Conservation (phyloP, 2,329 filamentous ascomycete genomes). For the Epichloe hybrida region DNA sequence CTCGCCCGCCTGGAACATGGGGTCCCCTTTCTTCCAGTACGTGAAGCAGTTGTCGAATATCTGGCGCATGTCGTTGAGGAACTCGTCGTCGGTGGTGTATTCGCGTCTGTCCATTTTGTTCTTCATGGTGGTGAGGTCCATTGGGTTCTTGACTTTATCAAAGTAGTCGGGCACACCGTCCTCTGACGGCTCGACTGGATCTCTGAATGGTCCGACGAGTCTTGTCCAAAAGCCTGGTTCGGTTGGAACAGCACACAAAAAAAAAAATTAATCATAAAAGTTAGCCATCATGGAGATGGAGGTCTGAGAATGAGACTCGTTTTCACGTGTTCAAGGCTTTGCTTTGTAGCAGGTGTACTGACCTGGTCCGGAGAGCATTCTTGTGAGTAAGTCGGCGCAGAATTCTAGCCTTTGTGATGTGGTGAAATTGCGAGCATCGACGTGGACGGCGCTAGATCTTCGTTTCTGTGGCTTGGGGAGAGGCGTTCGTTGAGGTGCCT, state of each 20-base stretch:
- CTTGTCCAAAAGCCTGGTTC: conserved; percentile 48
- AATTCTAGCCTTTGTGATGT: conserved; percentile 38
- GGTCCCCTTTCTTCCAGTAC: conserved; percentile 45
- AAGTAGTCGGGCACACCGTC: conserved; percentile 50
- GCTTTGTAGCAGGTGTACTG: conserved; percentile 8
- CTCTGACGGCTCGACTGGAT: conserved; percentile 41
- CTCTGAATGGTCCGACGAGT: conserved; percentile 47
- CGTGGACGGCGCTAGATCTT: conserved; percentile 18
- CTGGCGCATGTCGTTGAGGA: conserved; percentile 42
- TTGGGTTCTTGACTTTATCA: conserved; percentile 45
- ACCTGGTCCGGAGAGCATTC: conserved; percentile 51
- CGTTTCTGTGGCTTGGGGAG: conserved; percentile 24
- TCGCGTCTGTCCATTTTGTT: conserved; percentile 41
- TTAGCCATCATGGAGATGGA: neutral
- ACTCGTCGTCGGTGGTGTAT: conserved; percentile 40
- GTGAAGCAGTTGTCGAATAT: conserved; percentile 51
- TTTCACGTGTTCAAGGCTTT: neutral
- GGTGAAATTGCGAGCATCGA: conserved; percentile 21
- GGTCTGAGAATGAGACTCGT: neutral
- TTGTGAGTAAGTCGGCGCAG: conserved; percentile 41
- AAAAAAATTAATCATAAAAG: neutral
- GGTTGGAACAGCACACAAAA: neutral
- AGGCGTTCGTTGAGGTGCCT: conserved; percentile 13
- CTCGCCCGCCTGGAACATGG: conserved; percentile 41
- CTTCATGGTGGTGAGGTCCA: conserved; percentile 50